Evolutionary conservation across 495 filamentous ascomycete genomes (phyloP), one percentile per base, ranked within the genome.

Genomic region (Chaetomium fimeti): DNA sequence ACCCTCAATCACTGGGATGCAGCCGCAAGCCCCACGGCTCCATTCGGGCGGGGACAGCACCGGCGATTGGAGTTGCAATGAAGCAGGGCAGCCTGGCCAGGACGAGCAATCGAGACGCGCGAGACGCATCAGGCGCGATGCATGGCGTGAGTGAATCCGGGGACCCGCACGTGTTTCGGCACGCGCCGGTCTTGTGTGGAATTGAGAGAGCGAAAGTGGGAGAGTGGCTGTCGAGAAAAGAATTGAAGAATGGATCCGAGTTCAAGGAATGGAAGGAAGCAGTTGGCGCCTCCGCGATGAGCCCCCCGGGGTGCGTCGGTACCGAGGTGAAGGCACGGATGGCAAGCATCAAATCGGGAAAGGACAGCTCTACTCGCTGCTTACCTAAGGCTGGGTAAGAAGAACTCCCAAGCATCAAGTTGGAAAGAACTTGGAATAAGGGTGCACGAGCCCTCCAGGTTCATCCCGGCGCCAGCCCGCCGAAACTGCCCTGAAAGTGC

Each of bases 1-100:
- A 65, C 67, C 71, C 62, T 72, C 69, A 68, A 67, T 66, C 71
- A 57, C 51, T 60, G 60, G 40, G 54, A 67, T 60, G 61, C 65
- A 70, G 64, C 52, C 52, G 61, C 66, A 51, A 24, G 57, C 59
- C 57, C 60, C 61, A 45, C 53, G 57, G 49, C 48, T 57, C 54
- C 56, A 63, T 62, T 43, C 59, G 45, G 56, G 36, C 25, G 57
- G 63, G 57, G 62, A 49, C 45, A 64, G 18, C 25, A 20, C 28
- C 27, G 20, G 56, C 40, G 43, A 43, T 45, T 45, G 38, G n/a
- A 49, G 32, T 36, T 36, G 32, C 32, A 36, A 36, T 36, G 32
- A 36, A 36, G 32, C 32, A 36, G 32, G 22, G 48, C 32, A 27
- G 24, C 8, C 24, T 15, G 22, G 24, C 22, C 48, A 27, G 22